These are phyloP conservation scores for Dothistroma pini DNA, from an alignment of 2,329 filamentous ascomycete genomes.

Conservation along the genomic window DNA sequence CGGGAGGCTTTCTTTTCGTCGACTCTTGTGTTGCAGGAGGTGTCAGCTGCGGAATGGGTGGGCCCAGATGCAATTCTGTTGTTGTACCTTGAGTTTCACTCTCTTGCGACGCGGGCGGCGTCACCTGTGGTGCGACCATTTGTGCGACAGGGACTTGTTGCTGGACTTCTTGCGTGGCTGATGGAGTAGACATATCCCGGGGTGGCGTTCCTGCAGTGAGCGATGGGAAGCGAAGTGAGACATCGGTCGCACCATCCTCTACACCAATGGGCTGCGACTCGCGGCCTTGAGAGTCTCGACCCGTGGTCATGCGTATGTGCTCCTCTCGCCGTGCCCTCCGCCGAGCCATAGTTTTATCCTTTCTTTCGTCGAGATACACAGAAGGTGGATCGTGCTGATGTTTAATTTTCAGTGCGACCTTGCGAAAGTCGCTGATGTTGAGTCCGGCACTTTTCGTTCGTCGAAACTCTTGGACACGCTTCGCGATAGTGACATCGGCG, in stretches of 20 bases:
- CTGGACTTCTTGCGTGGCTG: slow-evolving; percentile 2
- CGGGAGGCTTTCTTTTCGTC: slow-evolving; percentile 19
- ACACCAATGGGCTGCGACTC: slow-evolving; percentile 14
- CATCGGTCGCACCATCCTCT: slow-evolving; percentile 20
- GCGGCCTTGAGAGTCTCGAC: slow-evolving; percentile 15
- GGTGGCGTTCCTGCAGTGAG: slow-evolving; percentile 14
- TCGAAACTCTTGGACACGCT: slow-evolving; percentile 88
- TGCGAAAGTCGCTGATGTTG: slow-evolving; percentile 81
- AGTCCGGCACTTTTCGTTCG: slow-evolving; percentile 78
- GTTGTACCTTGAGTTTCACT: neutral
- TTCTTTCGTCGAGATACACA: slow-evolving; percentile 63
- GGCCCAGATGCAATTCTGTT: neutral
- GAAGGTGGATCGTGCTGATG: slow-evolving; percentile 78
- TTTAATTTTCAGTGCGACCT: slow-evolving; percentile 63
- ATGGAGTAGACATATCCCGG: slow-evolving; percentile 5
- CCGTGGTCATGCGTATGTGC: slow-evolving; percentile 13
- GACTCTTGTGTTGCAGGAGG: slow-evolving; percentile 13
- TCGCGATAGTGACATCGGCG: slow-evolving; percentile 86
- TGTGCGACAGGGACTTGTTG: slow-evolving; percentile 8
- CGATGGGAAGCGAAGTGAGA: slow-evolving; percentile 23
- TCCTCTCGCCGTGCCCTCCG: slow-evolving; percentile 31
- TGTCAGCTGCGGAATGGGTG: slow-evolving; percentile 1
- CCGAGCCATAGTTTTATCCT: slow-evolving; percentile 37
- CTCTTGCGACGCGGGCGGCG: neutral
- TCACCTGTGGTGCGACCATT: slow-evolving; percentile 4